phyloP scores from a whole-genome alignment of 352 stramenopile genomes.

The Pythium periplocum region DNA sequence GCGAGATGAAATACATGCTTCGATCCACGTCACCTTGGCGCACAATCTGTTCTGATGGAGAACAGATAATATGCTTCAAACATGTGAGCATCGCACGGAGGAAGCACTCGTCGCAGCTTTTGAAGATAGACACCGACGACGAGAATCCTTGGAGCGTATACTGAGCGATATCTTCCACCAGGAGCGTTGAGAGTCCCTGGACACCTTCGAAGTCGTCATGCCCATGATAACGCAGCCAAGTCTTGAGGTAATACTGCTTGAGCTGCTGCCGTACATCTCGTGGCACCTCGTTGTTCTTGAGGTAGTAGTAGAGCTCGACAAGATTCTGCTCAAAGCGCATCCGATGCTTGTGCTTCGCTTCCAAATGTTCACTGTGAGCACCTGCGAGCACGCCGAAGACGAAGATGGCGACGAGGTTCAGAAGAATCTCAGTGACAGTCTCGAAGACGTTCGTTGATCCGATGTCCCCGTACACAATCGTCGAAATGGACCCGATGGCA shows the following conservation, averaged over 20 bases:
- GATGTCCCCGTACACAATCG: conserved; percentile 67
- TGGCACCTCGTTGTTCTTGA: conserved; percentile 56
- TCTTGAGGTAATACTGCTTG: conserved; percentile 65
- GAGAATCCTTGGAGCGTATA: conserved; percentile 59
- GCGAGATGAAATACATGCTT: conserved; percentile 74
- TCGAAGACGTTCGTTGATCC: conserved; percentile 58
- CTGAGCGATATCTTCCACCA: conserved; percentile 65
- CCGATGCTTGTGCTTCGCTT: conserved; percentile 58
- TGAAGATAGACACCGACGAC: conserved; percentile 56
- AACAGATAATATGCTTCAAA: conserved; percentile 67
- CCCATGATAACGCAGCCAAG: conserved; percentile 63
- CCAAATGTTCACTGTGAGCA: conserved; percentile 53
- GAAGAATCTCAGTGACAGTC: conserved; percentile 41
- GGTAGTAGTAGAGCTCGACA: conserved; percentile 52
- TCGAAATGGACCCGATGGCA: conserved; percentile 55
- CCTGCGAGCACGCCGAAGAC: conserved; percentile 64
- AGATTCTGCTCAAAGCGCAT: conserved; percentile 74
- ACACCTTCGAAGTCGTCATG: conserved; percentile 56
- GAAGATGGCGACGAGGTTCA: conserved; percentile 65
- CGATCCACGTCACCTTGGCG: conserved; percentile 66
- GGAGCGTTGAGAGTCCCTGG: conserved; percentile 45
- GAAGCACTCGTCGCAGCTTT: conserved; percentile 67
- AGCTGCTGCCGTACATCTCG: conserved; percentile 41
- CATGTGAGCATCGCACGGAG: conserved; percentile 54
- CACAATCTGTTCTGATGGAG: conserved; percentile 46